phyloP scores from a whole-genome alignment of 1,139 yeast genomes.

The Suhomyces bokatorum region DNA sequence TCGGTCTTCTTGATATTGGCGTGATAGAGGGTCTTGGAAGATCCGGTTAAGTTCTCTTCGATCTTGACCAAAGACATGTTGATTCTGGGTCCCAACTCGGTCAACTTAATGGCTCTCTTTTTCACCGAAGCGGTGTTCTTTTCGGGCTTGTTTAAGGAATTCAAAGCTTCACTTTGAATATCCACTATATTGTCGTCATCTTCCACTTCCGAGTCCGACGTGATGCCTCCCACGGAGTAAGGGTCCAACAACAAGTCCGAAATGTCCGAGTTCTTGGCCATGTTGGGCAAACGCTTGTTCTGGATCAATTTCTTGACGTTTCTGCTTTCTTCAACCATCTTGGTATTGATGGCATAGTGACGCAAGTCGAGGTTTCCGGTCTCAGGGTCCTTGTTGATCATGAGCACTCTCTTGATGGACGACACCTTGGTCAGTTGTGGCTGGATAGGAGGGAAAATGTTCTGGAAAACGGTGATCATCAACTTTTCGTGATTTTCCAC shows the following conservation, averaged over 20 bases:
- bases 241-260: constrained; percentile 85
- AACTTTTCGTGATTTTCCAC: constrained; percentile 73
- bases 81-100: constrained; percentile 93
- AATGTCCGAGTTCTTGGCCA: constrained; percentile 68
- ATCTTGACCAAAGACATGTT: constrained; percentile 76
- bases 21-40: constrained; percentile 78
- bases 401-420: constrained; percentile 78
- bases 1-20: constrained; percentile 62
- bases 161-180: constrained; percentile 41
- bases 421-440: constrained; percentile 76
- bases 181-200: constrained; percentile 84
- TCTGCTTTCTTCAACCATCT: constrained; percentile 78
- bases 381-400: constrained; percentile 71
- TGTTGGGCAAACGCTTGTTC: constrained; percentile 73
- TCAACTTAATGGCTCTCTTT: constrained; percentile 87
- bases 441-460: constrained; percentile 91
- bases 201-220: constrained; percentile 92
- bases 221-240: constrained; percentile 72
- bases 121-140: constrained; percentile 37
- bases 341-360: constrained; percentile 88
- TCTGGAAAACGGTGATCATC: constrained; percentile 87
- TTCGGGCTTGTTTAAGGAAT: constrained; percentile 18
- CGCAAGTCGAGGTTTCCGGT: constrained; percentile 79
- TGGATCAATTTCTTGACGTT: constrained; percentile 76
- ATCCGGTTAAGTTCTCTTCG: constrained; percentile 87